Base-by-base conservation (phyloP, 495 filamentous ascomycete genomes). In the Xylaria acuta region DNA sequence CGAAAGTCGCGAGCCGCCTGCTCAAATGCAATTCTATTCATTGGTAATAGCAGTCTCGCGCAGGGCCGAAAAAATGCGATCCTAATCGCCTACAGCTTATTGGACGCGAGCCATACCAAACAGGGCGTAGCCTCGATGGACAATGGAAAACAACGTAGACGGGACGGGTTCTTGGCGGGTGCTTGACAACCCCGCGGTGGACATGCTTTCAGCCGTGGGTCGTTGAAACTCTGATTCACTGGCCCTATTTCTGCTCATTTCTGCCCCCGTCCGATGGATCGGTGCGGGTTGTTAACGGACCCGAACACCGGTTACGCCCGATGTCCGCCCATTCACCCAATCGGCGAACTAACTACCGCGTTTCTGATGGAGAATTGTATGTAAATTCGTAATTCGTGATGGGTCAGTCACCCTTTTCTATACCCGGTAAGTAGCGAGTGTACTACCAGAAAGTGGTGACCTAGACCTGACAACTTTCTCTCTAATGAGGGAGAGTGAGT, bases 201-300 rank as follows among this genome's bases (percentile, higher is more conserved):
- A 47, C 2, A 12, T 16, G 25, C 25, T 3, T 30, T 9, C 25
- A 3, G 49, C 12, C n/a, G 49, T 45, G 41, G 41, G 41, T 45
- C 41, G 41, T 45, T 45, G 4, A 25, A 53, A 25, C 7, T 25
- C n/a, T 27, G 11, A 25, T 11, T 27, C 5, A 53, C 25, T 53
- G 22, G 22, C 49, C 11, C 3, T 56, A 32, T 32, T 56, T 56
- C 27, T 32, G 14, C 27, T 32, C 41, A 45, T n/a, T n/a, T n/a
- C n/a, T n/a, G n/a, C n/a, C n/a, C n/a, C 27, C 4, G 22, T 27
- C 49, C 27, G 32, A 20, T 20, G 5, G 59, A 1, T 40, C 59
- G 36, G 60, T 43, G 67, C 68, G 68, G 68, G 68, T 16, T 70
- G 56, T 70, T 70, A 51, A 53, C 56, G 68, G 58, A 36, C 58